Evolutionary conservation across 176 grass and related monocot species (phyloP), one percentile per base, ranked within the genome.

Genomic region (Thinopyrum elongatum): DNA sequence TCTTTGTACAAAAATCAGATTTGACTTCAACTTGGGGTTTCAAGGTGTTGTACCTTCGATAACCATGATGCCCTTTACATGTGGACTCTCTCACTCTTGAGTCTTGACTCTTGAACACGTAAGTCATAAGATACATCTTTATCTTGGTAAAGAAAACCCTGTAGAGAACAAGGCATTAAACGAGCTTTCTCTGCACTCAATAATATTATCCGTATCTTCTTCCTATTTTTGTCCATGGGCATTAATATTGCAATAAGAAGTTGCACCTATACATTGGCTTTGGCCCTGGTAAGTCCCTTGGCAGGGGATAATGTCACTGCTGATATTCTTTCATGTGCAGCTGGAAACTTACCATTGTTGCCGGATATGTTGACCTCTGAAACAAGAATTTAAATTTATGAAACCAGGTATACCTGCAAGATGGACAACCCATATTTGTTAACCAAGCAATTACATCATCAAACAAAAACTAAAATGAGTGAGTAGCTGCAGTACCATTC

Each of bases 131-230:
- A 42, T 42, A 11, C 41, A 42, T 42, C 41, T 42, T 42, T 12
- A 42, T 41, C 39, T 60, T 95, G 82, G 27, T 74, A 42, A 69
- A 38, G 49, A 7, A 70, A 60, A 63, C 59, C 30, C 12, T 21
- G 42, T 23, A 41, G 13, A 71, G 12, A 36, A 76, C 31, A 75
- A 38, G 53, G 63, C 28, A 49, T 89, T 86, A 80, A 78, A 88
- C 65, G 80, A 81, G 83, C 73, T 57, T 90, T 92, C 58, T 89
- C 78, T 34, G 93, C 84, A 65, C 90, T 88, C 85, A 90, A 58
- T 61, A 62, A 86, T 60, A 82, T 93, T 60, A 83, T 94, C 68
- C 66, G 80, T 65, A 92, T 85, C 73, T 94, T 2, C 41, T 92
- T 87, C 61, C 78, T 84, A 23, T 83, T 82, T 92, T 81, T 91